Evolutionary conservation across 371 early-diverging fungal species (phyloP).

Genomic region (Mortierella sp.): DNA sequence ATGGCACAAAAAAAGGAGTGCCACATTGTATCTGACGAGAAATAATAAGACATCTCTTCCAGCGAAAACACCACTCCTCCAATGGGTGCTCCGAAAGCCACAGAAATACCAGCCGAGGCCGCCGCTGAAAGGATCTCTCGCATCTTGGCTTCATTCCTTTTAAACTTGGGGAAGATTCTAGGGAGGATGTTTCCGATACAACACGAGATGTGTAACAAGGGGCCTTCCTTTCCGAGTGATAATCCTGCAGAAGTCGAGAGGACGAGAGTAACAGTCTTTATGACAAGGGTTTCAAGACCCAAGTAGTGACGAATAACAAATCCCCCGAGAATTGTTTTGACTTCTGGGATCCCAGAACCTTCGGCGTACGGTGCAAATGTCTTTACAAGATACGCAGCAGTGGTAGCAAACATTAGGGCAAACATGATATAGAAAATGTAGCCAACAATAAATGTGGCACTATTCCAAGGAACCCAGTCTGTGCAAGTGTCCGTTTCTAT

Average conservation of each 20-base stretch:
- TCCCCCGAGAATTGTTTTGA: constrained; percentile 88
- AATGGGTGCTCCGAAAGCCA: constrained; percentile 90
- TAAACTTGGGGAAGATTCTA: constrained; percentile 79
- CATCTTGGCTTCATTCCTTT: constrained; percentile 77
- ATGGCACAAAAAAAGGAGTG: constrained; percentile 85
- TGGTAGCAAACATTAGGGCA: constrained; percentile 62
- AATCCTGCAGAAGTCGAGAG: constrained; percentile 80
- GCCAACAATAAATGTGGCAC: constrained; percentile 50
- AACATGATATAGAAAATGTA: constrained; percentile 58
- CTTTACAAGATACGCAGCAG: constrained; percentile 67
- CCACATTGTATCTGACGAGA: constrained; percentile 89
- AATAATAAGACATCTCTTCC: constrained; percentile 90
- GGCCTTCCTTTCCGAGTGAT: constrained; percentile 86
- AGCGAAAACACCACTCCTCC: constrained; percentile 90
- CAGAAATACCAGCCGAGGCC: constrained; percentile 86
- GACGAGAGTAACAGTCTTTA: constrained; percentile 77
- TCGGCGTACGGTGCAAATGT: constrained; percentile 83
- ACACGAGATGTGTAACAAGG: constrained; percentile 84
- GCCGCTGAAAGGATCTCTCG: constrained; percentile 88
- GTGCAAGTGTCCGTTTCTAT: constrained; percentile 50
- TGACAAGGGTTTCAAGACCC: constrained; percentile 76
- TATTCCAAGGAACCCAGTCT: constrained; percentile 71
- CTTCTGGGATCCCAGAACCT: constrained; percentile 86
- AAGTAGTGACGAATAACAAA: constrained; percentile 86
- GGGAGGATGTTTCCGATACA: constrained; percentile 86